These are phyloP conservation scores for Zygosaccharomyces kombuchaensis DNA, from an alignment of 805 yeast genomes.

Conservation along the genomic window DNA sequence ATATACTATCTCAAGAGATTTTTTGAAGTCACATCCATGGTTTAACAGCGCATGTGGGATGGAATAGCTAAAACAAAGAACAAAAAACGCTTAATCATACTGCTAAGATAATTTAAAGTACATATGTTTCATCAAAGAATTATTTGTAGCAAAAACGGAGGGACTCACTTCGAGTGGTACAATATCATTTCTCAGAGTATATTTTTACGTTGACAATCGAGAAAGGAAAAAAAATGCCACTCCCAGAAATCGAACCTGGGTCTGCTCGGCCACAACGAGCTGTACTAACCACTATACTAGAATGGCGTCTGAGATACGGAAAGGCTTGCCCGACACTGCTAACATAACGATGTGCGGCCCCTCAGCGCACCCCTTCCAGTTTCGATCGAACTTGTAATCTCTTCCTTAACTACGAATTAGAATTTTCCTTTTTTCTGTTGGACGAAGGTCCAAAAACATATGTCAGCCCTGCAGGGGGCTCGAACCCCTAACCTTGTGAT, in stretches of 20 bases:
- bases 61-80: neutral
- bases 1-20: conserved; percentile 90
- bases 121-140: neutral
- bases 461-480: conserved; percentile 30
- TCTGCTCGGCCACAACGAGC: conserved; percentile 41
- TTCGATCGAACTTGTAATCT: too few relatives aligned
- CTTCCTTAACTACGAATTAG: too few relatives aligned
- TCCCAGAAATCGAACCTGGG: conserved; percentile 42
- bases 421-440: too few relatives aligned
- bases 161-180: too few relatives aligned
- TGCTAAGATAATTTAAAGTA: conserved; percentile 1
- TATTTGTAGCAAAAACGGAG: neutral
- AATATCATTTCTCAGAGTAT: too few relatives aligned
- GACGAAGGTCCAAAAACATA: too few relatives aligned
- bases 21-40: conserved; percentile 89
- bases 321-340: too few relatives aligned
- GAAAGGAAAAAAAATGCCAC: conserved; percentile 29
- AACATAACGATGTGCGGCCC: too few relatives aligned
- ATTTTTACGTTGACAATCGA: neutral
- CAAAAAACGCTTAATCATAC: neutral
- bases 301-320: conserved; percentile 30
- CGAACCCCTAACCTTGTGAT: conserved; percentile 29
- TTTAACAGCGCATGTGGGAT: conserved; percentile 38
- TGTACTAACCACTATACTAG: conserved; percentile 43
- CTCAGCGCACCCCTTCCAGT: too few relatives aligned